Conservation (phyloP, 2,329 filamentous ascomycete genomes). For the Trichophyton simii region DNA sequence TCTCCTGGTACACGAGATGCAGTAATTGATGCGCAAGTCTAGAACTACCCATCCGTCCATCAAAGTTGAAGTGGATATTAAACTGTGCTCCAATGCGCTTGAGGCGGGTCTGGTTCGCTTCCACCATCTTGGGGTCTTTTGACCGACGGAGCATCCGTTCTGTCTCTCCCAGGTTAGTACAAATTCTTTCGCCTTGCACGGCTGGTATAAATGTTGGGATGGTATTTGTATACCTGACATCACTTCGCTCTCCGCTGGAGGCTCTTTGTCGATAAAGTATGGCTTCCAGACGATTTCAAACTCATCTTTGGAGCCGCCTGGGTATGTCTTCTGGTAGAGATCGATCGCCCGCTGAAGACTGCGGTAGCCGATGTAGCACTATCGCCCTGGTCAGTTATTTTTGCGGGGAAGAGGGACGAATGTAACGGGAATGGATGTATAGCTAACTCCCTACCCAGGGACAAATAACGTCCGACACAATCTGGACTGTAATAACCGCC, state of each 20-base stretch:
- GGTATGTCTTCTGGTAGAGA: conserved; percentile 14
- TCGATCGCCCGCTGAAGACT: conserved; percentile 11
- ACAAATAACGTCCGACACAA: conserved; percentile 8
- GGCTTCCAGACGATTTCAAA: conserved; percentile 12
- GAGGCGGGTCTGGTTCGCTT: conserved; percentile 13
- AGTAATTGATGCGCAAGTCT: conserved; percentile 14
- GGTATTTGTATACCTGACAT: conserved; percentile 10
- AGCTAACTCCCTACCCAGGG: conserved; percentile 1
- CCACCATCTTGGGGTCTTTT: conserved; percentile 10
- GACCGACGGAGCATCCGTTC: conserved; percentile 16
- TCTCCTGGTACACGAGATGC: conserved; percentile 2
- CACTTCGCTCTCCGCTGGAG: conserved; percentile 11
- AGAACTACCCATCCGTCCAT: conserved; percentile 15
- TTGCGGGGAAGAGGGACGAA: not conserved
- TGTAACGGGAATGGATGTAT: not conserved
- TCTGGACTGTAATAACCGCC: conserved; percentile 6
- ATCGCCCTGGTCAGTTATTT: not conserved
- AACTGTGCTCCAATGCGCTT: conserved; percentile 10
- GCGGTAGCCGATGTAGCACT: conserved; percentile 15
- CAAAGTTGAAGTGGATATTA: conserved; percentile 15
- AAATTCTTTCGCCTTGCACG: not conserved
- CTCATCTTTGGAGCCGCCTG: conserved; percentile 10
- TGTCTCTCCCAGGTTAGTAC: not conserved
- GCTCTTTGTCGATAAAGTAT: conserved; percentile 12
- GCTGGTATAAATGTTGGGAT: not conserved